Evolutionary conservation across 2,329 filamentous ascomycete species (phyloP).

Genomic region (Sclerotinia nivalis): DNA sequence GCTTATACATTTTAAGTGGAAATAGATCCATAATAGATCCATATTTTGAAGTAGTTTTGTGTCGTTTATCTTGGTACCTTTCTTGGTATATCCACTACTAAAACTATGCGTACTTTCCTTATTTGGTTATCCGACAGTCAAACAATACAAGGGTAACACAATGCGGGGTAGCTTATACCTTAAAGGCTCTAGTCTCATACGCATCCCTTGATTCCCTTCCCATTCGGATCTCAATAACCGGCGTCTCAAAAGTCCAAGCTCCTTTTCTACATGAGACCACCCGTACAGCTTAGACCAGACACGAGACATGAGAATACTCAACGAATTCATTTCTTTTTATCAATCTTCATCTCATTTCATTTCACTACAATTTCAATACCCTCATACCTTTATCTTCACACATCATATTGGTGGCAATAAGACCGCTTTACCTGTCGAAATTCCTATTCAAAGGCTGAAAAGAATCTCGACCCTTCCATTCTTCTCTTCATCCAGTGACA

Average conservation of each 20-base stretch:
- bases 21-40: not conserved
- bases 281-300: not conserved
- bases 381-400: not conserved
- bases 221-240: not conserved
- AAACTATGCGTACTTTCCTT: not conserved
- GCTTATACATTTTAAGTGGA: not conserved
- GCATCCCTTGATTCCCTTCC: not conserved
- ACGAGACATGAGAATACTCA: not conserved
- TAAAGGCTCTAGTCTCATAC: not conserved
- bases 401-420: not conserved
- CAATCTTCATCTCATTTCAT: not conserved
- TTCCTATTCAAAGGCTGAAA: not conserved
- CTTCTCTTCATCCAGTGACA: conserved; percentile 10
- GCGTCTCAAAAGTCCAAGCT: no score
- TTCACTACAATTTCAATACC: not conserved
- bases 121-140: not conserved
- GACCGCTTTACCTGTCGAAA: not conserved
- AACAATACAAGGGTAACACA: not conserved
- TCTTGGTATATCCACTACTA: not conserved
- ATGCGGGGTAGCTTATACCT: conserved; percentile 14
- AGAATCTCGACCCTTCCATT: conserved; percentile 16
- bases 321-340: not conserved
- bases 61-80: conserved; percentile 5
- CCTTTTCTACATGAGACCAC: no score
- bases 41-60: not conserved